Evolutionary conservation across 1,284 basidiomycete genomes (phyloP).

Genomic region (Cryptococcus sp.): DNA sequence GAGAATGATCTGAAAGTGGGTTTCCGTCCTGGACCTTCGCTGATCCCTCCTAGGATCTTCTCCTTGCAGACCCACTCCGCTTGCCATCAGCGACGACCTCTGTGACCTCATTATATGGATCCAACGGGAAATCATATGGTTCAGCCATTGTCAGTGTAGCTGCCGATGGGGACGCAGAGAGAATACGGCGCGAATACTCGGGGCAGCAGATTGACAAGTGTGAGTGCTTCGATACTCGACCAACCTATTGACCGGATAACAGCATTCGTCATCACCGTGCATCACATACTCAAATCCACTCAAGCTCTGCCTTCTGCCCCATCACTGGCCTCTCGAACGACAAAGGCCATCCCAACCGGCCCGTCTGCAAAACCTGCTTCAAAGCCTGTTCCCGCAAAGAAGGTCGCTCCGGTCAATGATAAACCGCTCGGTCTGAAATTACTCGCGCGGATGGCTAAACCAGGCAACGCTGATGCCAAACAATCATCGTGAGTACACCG

Average conservation of each 20-base stretch:
- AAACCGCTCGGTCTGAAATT: slow-evolving; percentile 42
- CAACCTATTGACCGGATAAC: slow-evolving; percentile 5
- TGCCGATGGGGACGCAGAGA: slow-evolving; percentile 41
- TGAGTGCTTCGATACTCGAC: slow-evolving; percentile 21
- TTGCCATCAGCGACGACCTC: slow-evolving; percentile 29
- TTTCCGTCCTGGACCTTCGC: not conserved
- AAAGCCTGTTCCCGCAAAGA: not conserved
- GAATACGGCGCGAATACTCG: slow-evolving; percentile 37
- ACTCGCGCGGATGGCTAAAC: slow-evolving; percentile 34
- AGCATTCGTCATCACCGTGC: slow-evolving; percentile 42
- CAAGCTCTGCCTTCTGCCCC: slow-evolving; percentile 15
- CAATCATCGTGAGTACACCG: slow-evolving; percentile 35
- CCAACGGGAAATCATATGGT: slow-evolving; percentile 33
- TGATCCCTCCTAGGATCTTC: slow-evolving; percentile 29
- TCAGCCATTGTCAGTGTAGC: slow-evolving; percentile 39
- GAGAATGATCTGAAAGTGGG: slow-evolving; percentile 43
- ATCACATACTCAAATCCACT: slow-evolving; percentile 41
- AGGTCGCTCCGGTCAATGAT: slow-evolving; percentile 5
- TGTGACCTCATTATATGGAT: slow-evolving; percentile 32
- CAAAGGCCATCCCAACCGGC: slow-evolving; percentile 8
- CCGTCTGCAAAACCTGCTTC: slow-evolving; percentile 1
- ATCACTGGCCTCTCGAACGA: slow-evolving; percentile 6
- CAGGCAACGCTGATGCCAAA: slow-evolving; percentile 33
- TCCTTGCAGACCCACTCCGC: slow-evolving; percentile 31
- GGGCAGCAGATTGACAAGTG: slow-evolving; percentile 47